Evolutionary conservation across 345 rosid genomes (phyloP).

Genomic region (Draba incana): DNA sequence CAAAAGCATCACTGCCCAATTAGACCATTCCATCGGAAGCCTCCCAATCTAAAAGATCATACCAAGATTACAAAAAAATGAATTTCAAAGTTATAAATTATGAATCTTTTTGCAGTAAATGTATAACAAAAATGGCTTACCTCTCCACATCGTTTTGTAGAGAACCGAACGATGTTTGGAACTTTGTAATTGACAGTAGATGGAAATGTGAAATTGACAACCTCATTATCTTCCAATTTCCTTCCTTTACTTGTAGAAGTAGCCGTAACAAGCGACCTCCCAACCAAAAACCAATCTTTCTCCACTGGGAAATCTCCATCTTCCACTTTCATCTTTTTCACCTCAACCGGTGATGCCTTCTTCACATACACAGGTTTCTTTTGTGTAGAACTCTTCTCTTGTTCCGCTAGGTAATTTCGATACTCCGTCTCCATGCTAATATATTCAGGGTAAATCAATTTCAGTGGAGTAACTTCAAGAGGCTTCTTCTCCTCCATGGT

Average conservation of each 20-base stretch:
- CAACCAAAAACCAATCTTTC: slow-evolving; percentile 60
- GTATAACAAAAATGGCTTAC: slow-evolving; percentile 25
- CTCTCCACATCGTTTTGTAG: slow-evolving; percentile 61
- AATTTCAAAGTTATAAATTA: no score
- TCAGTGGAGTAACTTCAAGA: slow-evolving; percentile 16
- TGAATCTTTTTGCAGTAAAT: no score
- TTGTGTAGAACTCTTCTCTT: slow-evolving; percentile 13
- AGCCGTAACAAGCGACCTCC: slow-evolving; percentile 58
- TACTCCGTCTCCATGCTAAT: slow-evolving; percentile 17
- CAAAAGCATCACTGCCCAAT: slow-evolving; percentile 51
- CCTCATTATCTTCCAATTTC: slow-evolving; percentile 56
- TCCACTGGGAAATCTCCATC: slow-evolving; percentile 57
- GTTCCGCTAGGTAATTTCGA: background rate
- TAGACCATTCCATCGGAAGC: slow-evolving; percentile 65
- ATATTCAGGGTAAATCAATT: slow-evolving; percentile 12
- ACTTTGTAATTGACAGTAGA: slow-evolving; percentile 29
- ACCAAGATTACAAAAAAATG: background rate
- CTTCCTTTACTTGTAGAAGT: slow-evolving; percentile 65
- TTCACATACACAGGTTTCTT: slow-evolving; percentile 29
- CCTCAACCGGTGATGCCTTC: slow-evolving; percentile 20
- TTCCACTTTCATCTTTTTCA: slow-evolving; percentile 45
- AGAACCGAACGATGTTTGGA: slow-evolving; percentile 60
- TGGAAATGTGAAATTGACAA: slow-evolving; percentile 54
- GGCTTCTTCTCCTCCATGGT: background rate
- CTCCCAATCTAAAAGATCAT: slow-evolving; percentile 52